Evolutionary conservation across 495 filamentous ascomycete species (phyloP), one percentile per base, ranked within the genome.

Genomic region (Neurospora sp.): DNA sequence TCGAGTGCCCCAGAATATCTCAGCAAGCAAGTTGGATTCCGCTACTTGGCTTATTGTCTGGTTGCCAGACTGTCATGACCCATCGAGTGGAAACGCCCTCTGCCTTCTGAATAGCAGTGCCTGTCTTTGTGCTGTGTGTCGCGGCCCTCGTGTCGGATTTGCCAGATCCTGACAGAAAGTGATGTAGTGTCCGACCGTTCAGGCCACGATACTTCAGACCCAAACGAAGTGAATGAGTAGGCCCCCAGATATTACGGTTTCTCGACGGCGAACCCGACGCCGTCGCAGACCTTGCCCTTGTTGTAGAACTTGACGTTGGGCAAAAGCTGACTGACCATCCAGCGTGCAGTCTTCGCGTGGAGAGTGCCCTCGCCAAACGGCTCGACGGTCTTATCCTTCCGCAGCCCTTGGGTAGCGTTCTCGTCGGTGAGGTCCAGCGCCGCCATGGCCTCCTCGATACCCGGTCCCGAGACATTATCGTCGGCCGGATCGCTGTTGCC

Each of bases 271-370:
- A 83, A 77, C 7, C 83, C 84, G 9, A 83, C 79, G 3, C 89
- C 88, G 69, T 89, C 81, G 76, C 88, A 89, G 2, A 84, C 73
- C 6, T 78, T 78, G 10, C 86, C 84, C 31, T 83, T 82, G 76
- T 89, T 87, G 70, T 80, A 85, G 82, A 86, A 91, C 71, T 78
- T 78, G 9, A 84, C 82, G n/a, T 77, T 68, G 6, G 84, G 88
- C n/a, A 91, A 73, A 35, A 90, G 72, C 76, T 88, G 75, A 37
- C 79, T 76, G 18, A 85, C 87, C 12, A 94, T 91, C 93, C 92
- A 96, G 73, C 90, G 83, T 7, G 91, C 92, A 5, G 93, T 96
- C 75, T 82, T 84, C 0, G 92, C 89, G 79, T 96, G 93, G 72
- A 87, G 81, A 71, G 87, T 89, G 69, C 88, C 90, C 74, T 89